Evolutionary conservation across 140 eudicot species (phyloP).

Genomic region (Ambrosia hybrid): DNA sequence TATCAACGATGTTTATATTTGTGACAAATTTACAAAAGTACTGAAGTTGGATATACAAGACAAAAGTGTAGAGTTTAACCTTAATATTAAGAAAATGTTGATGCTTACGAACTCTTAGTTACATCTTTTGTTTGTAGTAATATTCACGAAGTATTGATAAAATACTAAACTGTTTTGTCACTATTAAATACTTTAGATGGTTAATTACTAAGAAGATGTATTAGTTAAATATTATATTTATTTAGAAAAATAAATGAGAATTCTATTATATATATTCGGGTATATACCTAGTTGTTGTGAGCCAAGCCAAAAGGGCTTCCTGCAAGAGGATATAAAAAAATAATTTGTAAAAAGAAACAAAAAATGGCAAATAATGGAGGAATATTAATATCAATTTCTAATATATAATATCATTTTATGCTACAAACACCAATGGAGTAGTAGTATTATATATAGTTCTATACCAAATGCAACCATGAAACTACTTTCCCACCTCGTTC

Average conservation of each 20-base stretch:
- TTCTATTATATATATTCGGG: conserved; percentile 6
- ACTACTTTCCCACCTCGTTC: conserved; percentile 31
- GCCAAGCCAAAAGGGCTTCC: conserved; percentile 30
- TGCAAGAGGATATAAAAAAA: conserved; percentile 20
- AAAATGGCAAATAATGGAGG: conserved; percentile 37
- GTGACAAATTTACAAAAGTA: not conserved
- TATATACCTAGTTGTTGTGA: conserved; percentile 35
- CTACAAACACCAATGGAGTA: conserved; percentile 15
- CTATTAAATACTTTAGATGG: not conserved
- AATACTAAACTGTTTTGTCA: not conserved
- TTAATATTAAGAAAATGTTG: not conserved
- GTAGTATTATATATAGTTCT: conserved; percentile 38
- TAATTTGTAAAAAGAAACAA: not conserved
- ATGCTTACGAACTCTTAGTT: not conserved
- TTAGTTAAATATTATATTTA: not conserved
- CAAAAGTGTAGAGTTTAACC: not conserved
- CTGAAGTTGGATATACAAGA: not conserved
- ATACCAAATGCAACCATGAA: conserved; percentile 36
- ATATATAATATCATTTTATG: conserved; percentile 18
- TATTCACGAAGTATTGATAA: not conserved
- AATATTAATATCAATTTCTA: conserved; percentile 23
- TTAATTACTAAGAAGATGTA: not conserved
- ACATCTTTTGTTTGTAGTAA: not conserved
- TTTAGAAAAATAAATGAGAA: not conserved
- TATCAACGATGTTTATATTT: too few relatives aligned